phyloP scores from a whole-genome alignment of 306 rosid genomes.

The Morella rubra region DNA sequence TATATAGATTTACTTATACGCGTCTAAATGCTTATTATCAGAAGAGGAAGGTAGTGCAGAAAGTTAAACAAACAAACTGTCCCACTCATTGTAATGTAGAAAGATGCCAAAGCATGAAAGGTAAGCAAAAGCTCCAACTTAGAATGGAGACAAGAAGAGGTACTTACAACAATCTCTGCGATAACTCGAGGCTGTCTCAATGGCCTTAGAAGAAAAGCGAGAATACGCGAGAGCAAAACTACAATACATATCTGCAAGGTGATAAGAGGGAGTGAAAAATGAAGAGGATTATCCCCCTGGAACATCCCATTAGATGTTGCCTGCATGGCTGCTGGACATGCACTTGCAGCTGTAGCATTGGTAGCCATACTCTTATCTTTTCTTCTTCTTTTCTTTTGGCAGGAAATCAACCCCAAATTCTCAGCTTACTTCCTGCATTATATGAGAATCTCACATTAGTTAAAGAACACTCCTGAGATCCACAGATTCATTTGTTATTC shows the following conservation, averaged over 20 bases:
- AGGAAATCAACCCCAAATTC: background rate
- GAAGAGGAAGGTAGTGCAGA: background rate
- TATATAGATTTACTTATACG: background rate
- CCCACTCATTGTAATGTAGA: background rate
- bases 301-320: slow-evolving; percentile 75
- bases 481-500: too few species aligned
- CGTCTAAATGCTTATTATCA: background rate
- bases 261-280: slow-evolving; percentile 62
- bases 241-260: slow-evolving; percentile 57
- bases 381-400: background rate
- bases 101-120: background rate
- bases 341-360: slow-evolving; percentile 26
- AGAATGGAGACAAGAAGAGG: background rate
- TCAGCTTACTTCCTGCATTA: slow-evolving; percentile 28
- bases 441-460: background rate
- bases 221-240: slow-evolving; percentile 41
- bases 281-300: slow-evolving; percentile 67
- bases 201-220: slow-evolving; percentile 44
- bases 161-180: slow-evolving; percentile 69
- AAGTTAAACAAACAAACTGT: too few species aligned
- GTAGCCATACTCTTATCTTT: slow-evolving; percentile 37
- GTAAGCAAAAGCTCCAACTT: background rate
- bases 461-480: too few species aligned
- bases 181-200: slow-evolving; percentile 60
- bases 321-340: slow-evolving; percentile 41